A percentile compares a stretch with the other conserved stretches of the same genome.
Conservation (phyloP, 1,139 yeast species). For the Debaryomyces subglobosus region DNA sequence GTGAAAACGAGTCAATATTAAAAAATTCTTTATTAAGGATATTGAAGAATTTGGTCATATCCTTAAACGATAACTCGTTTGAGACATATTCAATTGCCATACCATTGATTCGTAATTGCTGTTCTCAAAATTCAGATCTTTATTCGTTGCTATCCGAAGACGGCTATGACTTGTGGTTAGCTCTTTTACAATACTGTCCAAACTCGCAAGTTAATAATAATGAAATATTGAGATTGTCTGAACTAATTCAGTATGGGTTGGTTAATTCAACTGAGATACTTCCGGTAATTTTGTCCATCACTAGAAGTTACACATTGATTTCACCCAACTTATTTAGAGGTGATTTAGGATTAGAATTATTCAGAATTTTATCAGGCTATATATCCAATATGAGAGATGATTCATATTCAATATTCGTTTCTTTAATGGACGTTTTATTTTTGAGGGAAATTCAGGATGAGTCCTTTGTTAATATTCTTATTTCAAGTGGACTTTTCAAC, state of each 20-base stretch:
- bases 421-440: slow-evolving; percentile 60
- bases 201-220: slow-evolving; percentile 23
- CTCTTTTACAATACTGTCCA: slow-evolving; percentile 63
- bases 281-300: slow-evolving; percentile 65
- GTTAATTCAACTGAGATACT: slow-evolving; percentile 76
- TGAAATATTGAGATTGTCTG: slow-evolving; percentile 47
- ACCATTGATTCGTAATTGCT: slow-evolving; percentile 70
- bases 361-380: slow-evolving; percentile 58
- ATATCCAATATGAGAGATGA: slow-evolving; percentile 71
- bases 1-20: slow-evolving; percentile 63
- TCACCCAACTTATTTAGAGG: slow-evolving; percentile 51
- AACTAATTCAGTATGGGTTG: slow-evolving; percentile 51
- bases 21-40: slow-evolving; percentile 74
- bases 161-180: slow-evolving; percentile 84
- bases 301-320: slow-evolving; percentile 71
- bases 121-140: slow-evolving; percentile 57
- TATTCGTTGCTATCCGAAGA: slow-evolving; percentile 78
- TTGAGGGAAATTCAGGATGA: slow-evolving; percentile 30
- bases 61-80: slow-evolving; percentile 63
- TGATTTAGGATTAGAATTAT: slow-evolving; percentile 40
- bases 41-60: slow-evolving; percentile 62
- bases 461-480: slow-evolving; percentile 35
- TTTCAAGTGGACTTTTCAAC: slow-evolving; percentile 51
- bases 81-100: slow-evolving; percentile 65
- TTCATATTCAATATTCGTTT: slow-evolving; percentile 57